Evolutionary conservation across 768 basidiomycete genomes (phyloP), one percentile per base, ranked within the genome.

Genomic region (Tephrocybe sp.): DNA sequence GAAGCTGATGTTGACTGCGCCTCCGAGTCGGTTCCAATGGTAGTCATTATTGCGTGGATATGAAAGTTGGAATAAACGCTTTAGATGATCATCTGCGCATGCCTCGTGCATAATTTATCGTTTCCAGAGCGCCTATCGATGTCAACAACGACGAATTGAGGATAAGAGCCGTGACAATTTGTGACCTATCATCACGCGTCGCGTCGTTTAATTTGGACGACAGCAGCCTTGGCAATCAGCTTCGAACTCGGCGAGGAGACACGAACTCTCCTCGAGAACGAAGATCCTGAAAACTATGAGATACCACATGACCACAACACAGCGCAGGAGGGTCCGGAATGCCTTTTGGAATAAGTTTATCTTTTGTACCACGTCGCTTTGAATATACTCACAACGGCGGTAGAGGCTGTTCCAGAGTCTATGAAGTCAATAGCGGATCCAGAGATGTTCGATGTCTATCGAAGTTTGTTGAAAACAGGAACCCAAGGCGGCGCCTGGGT

Each of bases 211-310:
- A 26, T 43, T 44, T 17, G 11, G 17, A 51, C 56, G 30, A 26
- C 26, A 39, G 49, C 51, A 22, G 47, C 54, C 32, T 78, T 77
- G 77, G 62, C 54, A 49, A 61, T 64, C 48, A 55, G 51, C 8
- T 93, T 92, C 65, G 87, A 91, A 62, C 79, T 93, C 16, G 87
- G 86, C 68, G 89, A 92, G 53, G 85, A 89, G 66, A 70, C 89
- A 1, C 79, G 86, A 55, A 72, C 80, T 23, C 68, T 90, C 6
- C 79, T 81, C 50, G 83, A 89, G 54, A 44, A 75, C 1, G 72
- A 76, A 1, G 30, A 19, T 22, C 34, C 79, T 78, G 72, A 76
- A 5, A 72, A 69, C 35, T 92, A 92, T 60, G 70, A 77, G n/a
- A 85, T 93, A 49, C 72, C 76, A 6, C 68, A 84, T 52, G 88